phyloP scores from a whole-genome alignment of 1,284 basidiomycete genomes.

The Ustilago shanxiensis region DNA sequence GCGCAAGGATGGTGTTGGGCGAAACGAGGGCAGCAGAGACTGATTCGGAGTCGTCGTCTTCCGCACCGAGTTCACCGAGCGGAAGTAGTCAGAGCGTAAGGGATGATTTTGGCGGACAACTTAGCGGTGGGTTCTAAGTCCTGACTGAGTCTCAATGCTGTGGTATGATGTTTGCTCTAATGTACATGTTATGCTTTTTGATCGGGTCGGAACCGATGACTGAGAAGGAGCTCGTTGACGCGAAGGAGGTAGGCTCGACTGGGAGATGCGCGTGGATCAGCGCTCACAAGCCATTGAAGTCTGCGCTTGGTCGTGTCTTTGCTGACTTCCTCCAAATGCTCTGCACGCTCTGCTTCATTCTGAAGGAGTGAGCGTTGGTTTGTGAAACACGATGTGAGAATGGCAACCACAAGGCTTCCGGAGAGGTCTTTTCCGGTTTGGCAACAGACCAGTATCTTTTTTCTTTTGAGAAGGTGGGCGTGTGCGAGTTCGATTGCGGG shows the following conservation, averaged over 20 bases:
- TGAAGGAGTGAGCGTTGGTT: constrained; percentile 37
- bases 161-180: not conserved
- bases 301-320: constrained; percentile 78
- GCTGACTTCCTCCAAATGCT: constrained; percentile 26
- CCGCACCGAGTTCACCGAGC: constrained; percentile 24
- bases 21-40: constrained; percentile 45
- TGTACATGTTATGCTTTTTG: constrained; percentile 1
- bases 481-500: constrained; percentile 36
- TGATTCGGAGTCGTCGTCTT: constrained; percentile 25
- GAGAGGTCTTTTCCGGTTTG: constrained; percentile 43
- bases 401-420: constrained; percentile 39
- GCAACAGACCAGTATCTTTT: constrained; percentile 40
- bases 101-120: constrained; percentile 73
- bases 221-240: constrained; percentile 81
- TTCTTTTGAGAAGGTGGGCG: constrained; percentile 8
- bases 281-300: constrained; percentile 84
- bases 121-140: constrained; percentile 27
- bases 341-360: not conserved
- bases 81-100: constrained; percentile 71
- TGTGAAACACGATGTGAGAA: constrained; percentile 64
- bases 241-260: constrained; percentile 81
- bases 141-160: not conserved
- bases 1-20: constrained; percentile 46
- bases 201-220: constrained; percentile 75
- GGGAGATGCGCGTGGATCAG: constrained; percentile 80